These are phyloP conservation scores for Didymellaceae sp. DNA, from an alignment of 2,329 filamentous ascomycete genomes.

Conservation along the genomic window DNA sequence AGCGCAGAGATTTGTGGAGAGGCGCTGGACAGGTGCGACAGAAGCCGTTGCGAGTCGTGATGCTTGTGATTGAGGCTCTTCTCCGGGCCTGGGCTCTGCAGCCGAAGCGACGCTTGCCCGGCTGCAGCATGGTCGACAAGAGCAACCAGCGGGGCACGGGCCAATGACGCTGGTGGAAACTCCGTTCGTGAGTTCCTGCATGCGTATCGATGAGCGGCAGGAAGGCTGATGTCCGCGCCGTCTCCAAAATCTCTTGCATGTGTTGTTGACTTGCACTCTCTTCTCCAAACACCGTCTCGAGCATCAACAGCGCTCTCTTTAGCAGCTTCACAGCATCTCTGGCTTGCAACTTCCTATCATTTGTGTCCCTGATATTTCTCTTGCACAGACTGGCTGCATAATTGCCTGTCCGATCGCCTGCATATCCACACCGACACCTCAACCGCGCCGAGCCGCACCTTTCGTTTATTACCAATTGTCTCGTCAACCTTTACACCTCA, in stretches of 20 bases:
- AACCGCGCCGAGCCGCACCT: slow-evolving; percentile 24
- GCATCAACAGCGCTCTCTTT: slow-evolving; percentile 14
- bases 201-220: slow-evolving; percentile 27
- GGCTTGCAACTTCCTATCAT: slow-evolving; percentile 7
- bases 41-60: slow-evolving; percentile 16
- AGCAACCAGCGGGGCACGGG: slow-evolving; percentile 30
- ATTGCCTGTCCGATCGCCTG: slow-evolving; percentile 30
- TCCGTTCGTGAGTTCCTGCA: slow-evolving; percentile 42
- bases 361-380: slow-evolving; percentile 17
- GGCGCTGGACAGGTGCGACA: slow-evolving; percentile 13
- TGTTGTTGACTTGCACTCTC: slow-evolving; percentile 18
- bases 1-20: slow-evolving; percentile 12
- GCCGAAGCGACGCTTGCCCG: slow-evolving; percentile 6
- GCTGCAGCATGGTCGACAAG: slow-evolving; percentile 32
- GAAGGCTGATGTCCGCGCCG: slow-evolving; percentile 26
- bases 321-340: slow-evolving; percentile 2
- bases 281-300: slow-evolving; percentile 12
- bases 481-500: slow-evolving; percentile 9
- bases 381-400: slow-evolving; percentile 24
- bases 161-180: slow-evolving; percentile 36
- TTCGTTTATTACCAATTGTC: slow-evolving; percentile 16
- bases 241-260: slow-evolving; percentile 24
- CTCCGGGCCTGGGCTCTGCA: slow-evolving; percentile 12
- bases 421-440: slow-evolving; percentile 31
- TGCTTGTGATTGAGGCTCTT: slow-evolving; percentile 14